These are phyloP conservation scores for Melastoma candidum DNA, from an alignment of 441 rosid species.

Conservation along the genomic window DNA sequence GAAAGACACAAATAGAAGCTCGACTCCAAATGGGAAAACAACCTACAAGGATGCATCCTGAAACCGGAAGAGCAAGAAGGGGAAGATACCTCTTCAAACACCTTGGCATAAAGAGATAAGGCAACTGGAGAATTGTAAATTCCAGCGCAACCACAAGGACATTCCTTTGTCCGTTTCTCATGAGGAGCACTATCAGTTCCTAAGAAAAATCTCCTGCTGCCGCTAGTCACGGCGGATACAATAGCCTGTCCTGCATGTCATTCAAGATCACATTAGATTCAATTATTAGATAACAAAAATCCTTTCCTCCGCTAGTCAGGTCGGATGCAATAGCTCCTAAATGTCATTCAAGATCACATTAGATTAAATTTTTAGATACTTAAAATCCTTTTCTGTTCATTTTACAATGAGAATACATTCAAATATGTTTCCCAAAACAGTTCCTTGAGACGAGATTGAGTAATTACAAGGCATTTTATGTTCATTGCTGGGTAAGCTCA, in stretches of 20 bases:
- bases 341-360: too few species aligned
- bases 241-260: conserved; percentile 61
- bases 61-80: background rate
- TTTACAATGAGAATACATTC: too few species aligned
- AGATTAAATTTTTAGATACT: too few species aligned
- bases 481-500: too few species aligned
- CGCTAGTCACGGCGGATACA: conserved; percentile 85
- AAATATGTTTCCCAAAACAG: too few species aligned
- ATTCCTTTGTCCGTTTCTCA: conserved; percentile 60
- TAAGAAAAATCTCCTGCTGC: conserved; percentile 73
- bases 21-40: too few species aligned
- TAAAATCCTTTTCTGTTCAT: too few species aligned
- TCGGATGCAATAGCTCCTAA: too few species aligned
- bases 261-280: background rate
- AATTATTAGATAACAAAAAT: too few species aligned
- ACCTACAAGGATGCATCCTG: background rate
- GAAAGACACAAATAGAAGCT: background rate
- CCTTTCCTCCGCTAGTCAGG: too few species aligned
- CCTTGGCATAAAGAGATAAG: conserved; percentile 68
- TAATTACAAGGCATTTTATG: too few species aligned
- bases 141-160: conserved; percentile 87
- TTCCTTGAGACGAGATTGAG: too few species aligned
- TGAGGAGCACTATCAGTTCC: conserved; percentile 99
- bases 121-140: conserved; percentile 83
- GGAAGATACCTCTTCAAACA: conserved; percentile 74